These are phyloP conservation scores for Zanthoxylum bungeanum DNA, from an alignment of 345 rosid genomes.

Conservation along the genomic window DNA sequence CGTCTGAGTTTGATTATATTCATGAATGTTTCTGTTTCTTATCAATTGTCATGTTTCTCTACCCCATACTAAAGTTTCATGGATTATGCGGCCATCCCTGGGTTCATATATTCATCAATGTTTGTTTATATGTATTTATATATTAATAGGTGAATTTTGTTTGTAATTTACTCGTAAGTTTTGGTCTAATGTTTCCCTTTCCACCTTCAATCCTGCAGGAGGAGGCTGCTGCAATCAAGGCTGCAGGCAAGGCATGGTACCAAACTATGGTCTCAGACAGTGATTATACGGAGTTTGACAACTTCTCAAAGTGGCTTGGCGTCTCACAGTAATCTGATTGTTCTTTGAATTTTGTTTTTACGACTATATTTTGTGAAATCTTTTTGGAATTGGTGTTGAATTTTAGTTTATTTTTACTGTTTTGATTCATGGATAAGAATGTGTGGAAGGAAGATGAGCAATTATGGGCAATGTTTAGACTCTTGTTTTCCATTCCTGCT, in stretches of 20 bases:
- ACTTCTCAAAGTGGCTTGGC: conserved; percentile 84
- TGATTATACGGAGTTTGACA: conserved; percentile 82
- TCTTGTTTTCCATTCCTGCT: background rate
- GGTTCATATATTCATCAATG: too few species aligned
- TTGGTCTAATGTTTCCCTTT: background rate
- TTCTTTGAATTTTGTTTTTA: background rate
- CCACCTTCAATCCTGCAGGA: conserved; percentile 42
- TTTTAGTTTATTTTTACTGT: conserved; percentile 5
- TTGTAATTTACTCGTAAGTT: too few species aligned
- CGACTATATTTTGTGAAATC: conserved; percentile 12
- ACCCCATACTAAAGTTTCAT: too few species aligned
- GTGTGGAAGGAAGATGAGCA: background rate
- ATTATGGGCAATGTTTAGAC: background rate
- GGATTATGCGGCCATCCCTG: too few species aligned
- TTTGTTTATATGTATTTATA: too few species aligned
- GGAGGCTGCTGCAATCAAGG: conserved; percentile 65
- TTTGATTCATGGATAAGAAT: conserved; percentile 12
- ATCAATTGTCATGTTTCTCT: too few species aligned
- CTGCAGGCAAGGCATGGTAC: conserved; percentile 96
- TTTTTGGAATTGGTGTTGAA: conserved; percentile 4
- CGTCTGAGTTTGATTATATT: too few species aligned
- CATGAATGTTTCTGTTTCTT: too few species aligned
- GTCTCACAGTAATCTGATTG: conserved; percentile 52
- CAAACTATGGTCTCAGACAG: conserved; percentile 89
- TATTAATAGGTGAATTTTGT: too few species aligned